Percentiles rank a stretch among this genome's conserved stretches.
Conservation (phyloP, 2,329 filamentous ascomycete species). For the Ploettnerulaceae sp. region DNA sequence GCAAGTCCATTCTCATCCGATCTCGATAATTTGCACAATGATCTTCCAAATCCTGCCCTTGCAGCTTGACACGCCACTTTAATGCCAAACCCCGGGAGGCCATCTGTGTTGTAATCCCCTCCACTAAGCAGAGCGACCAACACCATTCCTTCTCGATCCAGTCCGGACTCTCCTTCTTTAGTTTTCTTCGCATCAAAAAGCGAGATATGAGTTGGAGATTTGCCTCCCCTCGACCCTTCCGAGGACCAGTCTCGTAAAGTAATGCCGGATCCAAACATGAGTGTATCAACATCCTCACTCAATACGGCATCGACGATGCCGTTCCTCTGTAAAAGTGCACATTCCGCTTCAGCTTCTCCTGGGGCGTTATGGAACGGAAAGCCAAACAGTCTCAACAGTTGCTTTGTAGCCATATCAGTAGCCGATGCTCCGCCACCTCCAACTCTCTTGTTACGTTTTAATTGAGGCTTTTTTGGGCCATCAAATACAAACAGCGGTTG, state of each 20-base stretch:
- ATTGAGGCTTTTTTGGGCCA: slow-evolving; percentile 74
- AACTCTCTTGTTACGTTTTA: slow-evolving; percentile 82
- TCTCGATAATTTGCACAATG: slow-evolving; percentile 61
- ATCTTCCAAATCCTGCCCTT: slow-evolving; percentile 75
- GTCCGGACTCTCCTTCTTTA: slow-evolving; percentile 44
- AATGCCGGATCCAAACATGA: slow-evolving; percentile 88
- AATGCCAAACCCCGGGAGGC: slow-evolving; percentile 80
- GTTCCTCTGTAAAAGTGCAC: slow-evolving; percentile 74
- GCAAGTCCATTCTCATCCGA: slow-evolving; percentile 55
- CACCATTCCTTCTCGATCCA: slow-evolving; percentile 87
- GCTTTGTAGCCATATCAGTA: slow-evolving; percentile 73
- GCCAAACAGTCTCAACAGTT: slow-evolving; percentile 77
- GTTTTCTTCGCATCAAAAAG: slow-evolving; percentile 65
- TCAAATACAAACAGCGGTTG: slow-evolving; percentile 90
- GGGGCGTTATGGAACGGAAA: slow-evolving; percentile 83
- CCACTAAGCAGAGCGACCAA: slow-evolving; percentile 92
- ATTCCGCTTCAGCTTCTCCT: slow-evolving; percentile 94
- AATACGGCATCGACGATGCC: slow-evolving; percentile 89
- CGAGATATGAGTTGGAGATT: slow-evolving; percentile 77
- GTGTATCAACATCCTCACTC: slow-evolving; percentile 92
- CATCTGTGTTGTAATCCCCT: slow-evolving; percentile 87
- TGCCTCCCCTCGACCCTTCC: slow-evolving; percentile 58
- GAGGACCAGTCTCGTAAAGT: slow-evolving; percentile 81
- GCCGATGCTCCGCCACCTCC: slow-evolving; percentile 59
- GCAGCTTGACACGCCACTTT: slow-evolving; percentile 89